These are phyloP conservation scores for Pichia sp. DNA, from an alignment of 1,139 yeast species.

Conservation along the genomic window DNA sequence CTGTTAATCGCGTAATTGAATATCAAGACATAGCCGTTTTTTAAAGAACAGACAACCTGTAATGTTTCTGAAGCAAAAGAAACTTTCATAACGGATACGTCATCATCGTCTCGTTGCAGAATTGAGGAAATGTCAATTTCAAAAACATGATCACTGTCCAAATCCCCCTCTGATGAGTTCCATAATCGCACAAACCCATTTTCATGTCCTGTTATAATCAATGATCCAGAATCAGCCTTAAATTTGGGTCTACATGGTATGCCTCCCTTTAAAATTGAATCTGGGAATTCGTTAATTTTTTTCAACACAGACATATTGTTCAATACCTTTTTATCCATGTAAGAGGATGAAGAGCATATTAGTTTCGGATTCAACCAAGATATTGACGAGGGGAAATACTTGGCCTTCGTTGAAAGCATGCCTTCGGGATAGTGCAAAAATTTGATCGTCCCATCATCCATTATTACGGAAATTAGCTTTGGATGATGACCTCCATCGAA, in stretches of 20 bases:
- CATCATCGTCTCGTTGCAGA: conserved; percentile 30
- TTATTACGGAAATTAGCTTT: conserved; percentile 43
- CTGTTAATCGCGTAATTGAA: conserved; percentile 57
- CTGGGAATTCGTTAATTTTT: conserved; percentile 19
- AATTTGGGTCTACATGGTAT: conserved; percentile 59
- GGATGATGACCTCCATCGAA: conserved; percentile 71
- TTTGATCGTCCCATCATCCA: conserved; percentile 52
- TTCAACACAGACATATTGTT: conserved; percentile 22
- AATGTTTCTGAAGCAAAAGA: conserved; percentile 73
- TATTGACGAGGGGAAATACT: conserved; percentile 69
- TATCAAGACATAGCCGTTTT: conserved; percentile 65
- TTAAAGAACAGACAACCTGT: conserved; percentile 67
- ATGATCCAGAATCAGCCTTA: conserved; percentile 44
- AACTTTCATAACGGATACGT: conserved; percentile 44
- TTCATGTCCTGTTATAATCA: conserved; percentile 64
- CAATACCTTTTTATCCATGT: conserved; percentile 29
- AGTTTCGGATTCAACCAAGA: conserved; percentile 75
- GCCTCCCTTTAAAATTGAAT: conserved; percentile 64
- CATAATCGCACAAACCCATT: conserved; percentile 73
- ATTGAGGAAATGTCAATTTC: conserved; percentile 46
- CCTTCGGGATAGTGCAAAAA: conserved; percentile 51
- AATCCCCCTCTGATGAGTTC: conserved; percentile 76
- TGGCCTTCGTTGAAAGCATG: conserved; percentile 42
- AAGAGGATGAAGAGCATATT: conserved; percentile 43
- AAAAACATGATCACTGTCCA: conserved; percentile 51